Conservation (phyloP, 2,329 filamentous ascomycete species). For the Mycocentrospora acerina region DNA sequence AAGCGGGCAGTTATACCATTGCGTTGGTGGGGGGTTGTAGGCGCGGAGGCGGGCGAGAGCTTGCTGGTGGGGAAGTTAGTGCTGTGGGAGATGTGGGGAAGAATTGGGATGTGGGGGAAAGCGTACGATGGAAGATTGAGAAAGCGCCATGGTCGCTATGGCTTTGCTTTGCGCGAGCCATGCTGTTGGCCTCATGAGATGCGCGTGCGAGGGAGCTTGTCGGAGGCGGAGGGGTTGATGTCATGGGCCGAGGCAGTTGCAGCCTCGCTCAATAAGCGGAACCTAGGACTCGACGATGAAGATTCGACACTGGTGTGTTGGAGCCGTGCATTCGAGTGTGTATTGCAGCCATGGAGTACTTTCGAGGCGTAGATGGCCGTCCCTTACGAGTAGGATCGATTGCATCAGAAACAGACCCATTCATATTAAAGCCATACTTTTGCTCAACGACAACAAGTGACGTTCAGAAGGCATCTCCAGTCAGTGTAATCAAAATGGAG, state of each 20-base stretch:
- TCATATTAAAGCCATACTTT: no score
- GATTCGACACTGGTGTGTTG: no score
- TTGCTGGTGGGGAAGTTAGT: conserved; percentile 28
- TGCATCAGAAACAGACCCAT: no score
- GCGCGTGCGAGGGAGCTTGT: conserved; percentile 7
- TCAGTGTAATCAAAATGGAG: conserved; percentile 5
- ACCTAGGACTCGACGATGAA: not conserved
- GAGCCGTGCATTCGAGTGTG: no score
- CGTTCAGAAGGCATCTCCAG: no score
- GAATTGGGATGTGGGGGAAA: not conserved
- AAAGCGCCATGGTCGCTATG: conserved; percentile 32
- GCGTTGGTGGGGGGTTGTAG: conserved; percentile 59
- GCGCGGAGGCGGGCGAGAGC: conserved; percentile 59
- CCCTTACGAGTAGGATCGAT: no score
- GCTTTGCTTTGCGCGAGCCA: conserved; percentile 34
- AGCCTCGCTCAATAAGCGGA: conserved; percentile 9
- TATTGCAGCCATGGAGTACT: not conserved
- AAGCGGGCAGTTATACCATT: conserved; percentile 58
- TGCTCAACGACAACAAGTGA: no score
- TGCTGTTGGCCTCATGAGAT: conserved; percentile 26
- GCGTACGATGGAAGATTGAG: conserved; percentile 32
- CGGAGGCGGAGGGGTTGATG: conserved; percentile 22
- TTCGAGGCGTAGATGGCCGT: no score
- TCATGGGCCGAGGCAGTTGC: conserved; percentile 26
- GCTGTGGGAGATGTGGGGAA: not conserved